Evolutionary conservation across 1,139 yeast genomes (phyloP).

Genomic region (Geotrichum australiense): DNA sequence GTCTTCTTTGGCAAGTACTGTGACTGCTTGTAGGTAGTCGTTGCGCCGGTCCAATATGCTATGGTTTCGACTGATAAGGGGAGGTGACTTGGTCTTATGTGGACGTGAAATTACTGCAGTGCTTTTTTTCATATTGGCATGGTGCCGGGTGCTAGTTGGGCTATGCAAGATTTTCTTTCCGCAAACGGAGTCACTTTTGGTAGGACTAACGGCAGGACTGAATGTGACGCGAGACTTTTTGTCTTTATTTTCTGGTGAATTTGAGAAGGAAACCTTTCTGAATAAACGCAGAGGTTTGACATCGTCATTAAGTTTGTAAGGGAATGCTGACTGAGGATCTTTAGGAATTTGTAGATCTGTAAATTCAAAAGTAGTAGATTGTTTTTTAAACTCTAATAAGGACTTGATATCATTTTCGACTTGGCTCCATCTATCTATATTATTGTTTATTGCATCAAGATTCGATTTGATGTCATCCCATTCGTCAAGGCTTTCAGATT

Average conservation of each 20-base stretch:
- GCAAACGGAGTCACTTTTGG: too few species aligned
- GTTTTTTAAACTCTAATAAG: conserved; percentile 1
- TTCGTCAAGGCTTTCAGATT: conserved; percentile 17
- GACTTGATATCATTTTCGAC: conserved; percentile 16
- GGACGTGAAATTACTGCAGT: too few species aligned
- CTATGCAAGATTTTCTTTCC: neutral
- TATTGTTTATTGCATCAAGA: conserved; percentile 19
- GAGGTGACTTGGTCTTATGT: too few species aligned
- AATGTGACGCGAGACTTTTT: too few species aligned
- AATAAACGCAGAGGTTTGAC: neutral
- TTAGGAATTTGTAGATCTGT: neutral
- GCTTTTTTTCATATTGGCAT: too few species aligned
- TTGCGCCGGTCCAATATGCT: too few species aligned
- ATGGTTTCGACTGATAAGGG: too few species aligned
- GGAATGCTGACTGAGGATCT: neutral
- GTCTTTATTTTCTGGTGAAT: too few species aligned
- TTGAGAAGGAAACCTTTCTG: too few species aligned
- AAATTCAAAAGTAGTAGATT: conserved; percentile 3
- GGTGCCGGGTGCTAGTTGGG: neutral
- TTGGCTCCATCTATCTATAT: conserved; percentile 19
- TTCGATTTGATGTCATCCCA: conserved; percentile 24
- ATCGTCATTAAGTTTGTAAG: neutral
- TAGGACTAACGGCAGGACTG: neutral
- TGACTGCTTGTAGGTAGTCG: conserved; percentile 8
- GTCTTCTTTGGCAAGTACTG: neutral